phyloP scores from a whole-genome alignment of 305 asterid genomes.

The Fraxinus paxiana region DNA sequence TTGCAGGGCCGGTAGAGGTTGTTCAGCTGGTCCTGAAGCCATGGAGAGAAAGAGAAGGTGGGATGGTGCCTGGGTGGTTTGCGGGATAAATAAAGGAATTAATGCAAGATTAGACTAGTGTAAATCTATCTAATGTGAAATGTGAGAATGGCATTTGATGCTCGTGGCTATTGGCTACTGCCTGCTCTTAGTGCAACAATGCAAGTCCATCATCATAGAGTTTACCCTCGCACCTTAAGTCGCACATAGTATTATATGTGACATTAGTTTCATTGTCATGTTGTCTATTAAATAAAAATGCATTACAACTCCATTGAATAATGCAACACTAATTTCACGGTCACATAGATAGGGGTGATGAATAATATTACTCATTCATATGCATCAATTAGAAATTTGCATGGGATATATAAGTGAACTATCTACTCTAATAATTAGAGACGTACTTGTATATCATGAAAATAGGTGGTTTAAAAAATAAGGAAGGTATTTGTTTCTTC shows the following conservation, averaged over 20 bases:
- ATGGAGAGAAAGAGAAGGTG: constrained; percentile 22
- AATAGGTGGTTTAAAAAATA: no score
- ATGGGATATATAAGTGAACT: not conserved
- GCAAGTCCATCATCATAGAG: not conserved
- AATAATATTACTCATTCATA: not conserved
- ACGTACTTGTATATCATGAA: not conserved
- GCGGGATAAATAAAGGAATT: constrained; percentile 17
- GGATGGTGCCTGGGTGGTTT: not conserved
- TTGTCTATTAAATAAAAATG: not conserved
- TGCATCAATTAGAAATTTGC: not conserved
- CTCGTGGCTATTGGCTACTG: not conserved
- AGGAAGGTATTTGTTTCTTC: not conserved
- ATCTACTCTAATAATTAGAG: not conserved
- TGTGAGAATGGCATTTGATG: not conserved
- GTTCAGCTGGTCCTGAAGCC: constrained; percentile 48
- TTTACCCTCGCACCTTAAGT: not conserved
- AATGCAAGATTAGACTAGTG: constrained; percentile 16
- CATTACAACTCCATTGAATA: not conserved
- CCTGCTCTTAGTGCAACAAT: not conserved
- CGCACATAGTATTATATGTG: not conserved
- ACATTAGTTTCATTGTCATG: not conserved
- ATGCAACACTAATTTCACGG: not conserved
- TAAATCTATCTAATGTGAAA: not conserved
- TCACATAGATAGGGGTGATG: not conserved
- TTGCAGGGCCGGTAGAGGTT: constrained; percentile 41